Evolutionary conservation across 1,284 basidiomycete genomes (phyloP).

Genomic region (Laetiporus sulphureus): DNA sequence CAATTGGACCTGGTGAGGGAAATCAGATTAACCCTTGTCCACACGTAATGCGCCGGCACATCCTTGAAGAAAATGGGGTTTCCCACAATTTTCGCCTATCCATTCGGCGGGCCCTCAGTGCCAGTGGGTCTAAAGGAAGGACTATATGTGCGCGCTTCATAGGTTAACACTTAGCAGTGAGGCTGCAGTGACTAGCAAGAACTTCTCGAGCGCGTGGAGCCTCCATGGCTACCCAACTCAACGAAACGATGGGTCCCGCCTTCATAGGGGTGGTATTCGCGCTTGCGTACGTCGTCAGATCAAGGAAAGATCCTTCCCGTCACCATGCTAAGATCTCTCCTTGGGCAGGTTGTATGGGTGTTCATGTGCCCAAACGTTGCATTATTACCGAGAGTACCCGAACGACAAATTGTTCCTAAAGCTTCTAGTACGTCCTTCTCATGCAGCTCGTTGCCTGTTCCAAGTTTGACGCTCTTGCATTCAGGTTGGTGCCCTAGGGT

Average conservation of each 20-base stretch:
- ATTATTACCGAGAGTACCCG: conserved; percentile 3
- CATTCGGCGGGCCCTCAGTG: no score
- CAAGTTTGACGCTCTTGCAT: neutral
- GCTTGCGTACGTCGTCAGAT: neutral
- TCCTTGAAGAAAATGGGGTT: no score
- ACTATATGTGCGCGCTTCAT: no score
- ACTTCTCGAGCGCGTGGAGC: neutral
- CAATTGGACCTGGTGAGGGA: no score
- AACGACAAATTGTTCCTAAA: conserved; percentile 1
- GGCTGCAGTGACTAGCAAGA: no score
- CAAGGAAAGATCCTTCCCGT: no score
- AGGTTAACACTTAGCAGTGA: no score
- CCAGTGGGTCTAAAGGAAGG: neutral
- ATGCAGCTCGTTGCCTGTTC: neutral
- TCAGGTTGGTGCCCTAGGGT: neutral
- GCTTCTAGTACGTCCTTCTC: conserved; percentile 1
- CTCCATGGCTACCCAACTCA: conserved; percentile 1
- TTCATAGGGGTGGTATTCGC: conserved; percentile 6
- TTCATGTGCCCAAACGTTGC: conserved; percentile 6
- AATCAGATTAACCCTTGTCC: no score
- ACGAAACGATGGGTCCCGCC: conserved; percentile 5
- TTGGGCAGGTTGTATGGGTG: conserved; percentile 1
- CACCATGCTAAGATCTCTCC: neutral
- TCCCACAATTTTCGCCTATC: no score
- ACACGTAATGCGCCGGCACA: no score